These are phyloP conservation scores for Asterochloris erici DNA, from an alignment of 139 green algal genomes.

Conservation along the genomic window DNA sequence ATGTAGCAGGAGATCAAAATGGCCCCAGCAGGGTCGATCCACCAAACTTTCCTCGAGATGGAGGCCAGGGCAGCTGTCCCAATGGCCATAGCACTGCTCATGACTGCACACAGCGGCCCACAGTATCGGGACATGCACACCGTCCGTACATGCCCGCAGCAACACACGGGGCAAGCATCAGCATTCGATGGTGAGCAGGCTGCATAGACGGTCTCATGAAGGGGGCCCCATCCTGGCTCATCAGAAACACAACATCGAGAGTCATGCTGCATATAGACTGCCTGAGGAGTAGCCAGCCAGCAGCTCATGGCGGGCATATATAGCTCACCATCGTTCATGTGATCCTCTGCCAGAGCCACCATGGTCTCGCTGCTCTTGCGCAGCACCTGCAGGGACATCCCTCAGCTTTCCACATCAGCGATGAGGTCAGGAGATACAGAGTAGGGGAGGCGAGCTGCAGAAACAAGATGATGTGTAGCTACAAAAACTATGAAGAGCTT, in stretches of 20 bases:
- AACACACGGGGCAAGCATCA: neutral
- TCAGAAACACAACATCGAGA: no score
- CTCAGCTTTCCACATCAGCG: neutral
- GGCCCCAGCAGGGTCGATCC: constrained; percentile 56
- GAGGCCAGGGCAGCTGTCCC: constrained; percentile 28
- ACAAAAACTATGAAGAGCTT: neutral
- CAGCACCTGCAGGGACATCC: constrained; percentile 19
- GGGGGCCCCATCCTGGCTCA: no score
- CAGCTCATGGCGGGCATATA: neutral
- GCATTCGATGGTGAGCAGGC: no score
- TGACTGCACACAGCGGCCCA: constrained; percentile 13
- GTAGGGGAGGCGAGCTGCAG: no score
- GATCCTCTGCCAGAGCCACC: constrained; percentile 67
- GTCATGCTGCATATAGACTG: neutral
- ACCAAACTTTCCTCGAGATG: constrained; percentile 19
- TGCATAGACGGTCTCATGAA: no score
- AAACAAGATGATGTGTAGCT: no score
- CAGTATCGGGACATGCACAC: neutral
- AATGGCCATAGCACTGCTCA: constrained; percentile 58
- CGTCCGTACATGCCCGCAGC: neutral
- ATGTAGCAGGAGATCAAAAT: constrained; percentile 68
- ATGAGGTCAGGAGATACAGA: neutral
- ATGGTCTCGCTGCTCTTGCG: constrained; percentile 40
- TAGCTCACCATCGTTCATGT: constrained; percentile 55
- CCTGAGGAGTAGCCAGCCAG: neutral